Percentiles rank a stretch among this genome's conserved stretches.
Conservation (phyloP, 257 asterid genomes). For the Solanum pinnatisectum region DNA sequence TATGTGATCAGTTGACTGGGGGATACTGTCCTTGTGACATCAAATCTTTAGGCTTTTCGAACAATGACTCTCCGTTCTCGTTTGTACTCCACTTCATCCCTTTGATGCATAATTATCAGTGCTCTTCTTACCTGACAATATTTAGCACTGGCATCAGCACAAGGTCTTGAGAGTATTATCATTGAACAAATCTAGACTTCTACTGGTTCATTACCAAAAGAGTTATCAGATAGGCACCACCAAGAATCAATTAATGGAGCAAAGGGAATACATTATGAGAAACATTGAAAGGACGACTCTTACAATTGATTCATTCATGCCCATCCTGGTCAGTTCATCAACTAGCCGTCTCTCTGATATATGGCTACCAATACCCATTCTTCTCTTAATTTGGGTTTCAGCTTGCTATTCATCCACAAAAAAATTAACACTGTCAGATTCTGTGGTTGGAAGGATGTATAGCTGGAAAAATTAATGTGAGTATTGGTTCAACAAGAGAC, state of each 20-base stretch:
- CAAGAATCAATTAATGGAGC: background rate
- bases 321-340: slow-evolving; percentile 88
- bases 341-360: slow-evolving; percentile 84
- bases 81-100: slow-evolving; percentile 94
- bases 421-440: background rate
- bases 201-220: background rate
- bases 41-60: slow-evolving; percentile 49
- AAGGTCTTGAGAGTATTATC: background rate
- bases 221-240: background rate
- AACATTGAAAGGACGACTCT: slow-evolving; percentile 7
- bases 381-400: slow-evolving; percentile 86
- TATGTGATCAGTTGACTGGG: background rate
- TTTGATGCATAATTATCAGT: slow-evolving; percentile 79
- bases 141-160: slow-evolving; percentile 1
- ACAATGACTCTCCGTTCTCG: slow-evolving; percentile 70
- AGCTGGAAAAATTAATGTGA: background rate
- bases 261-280: background rate
- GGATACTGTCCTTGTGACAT: background rate
- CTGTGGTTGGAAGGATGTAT: background rate
- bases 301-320: slow-evolving; percentile 84
- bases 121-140: slow-evolving; percentile 82
- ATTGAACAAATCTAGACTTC: background rate
- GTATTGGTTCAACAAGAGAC: background rate
- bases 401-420: slow-evolving; percentile 57
- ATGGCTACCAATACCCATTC: slow-evolving; percentile 94